Percentiles rank a stretch among this genome's conserved stretches.
phyloP scores from a whole-genome alignment of 768 basidiomycete species.

The Termitomyces sp. region DNA sequence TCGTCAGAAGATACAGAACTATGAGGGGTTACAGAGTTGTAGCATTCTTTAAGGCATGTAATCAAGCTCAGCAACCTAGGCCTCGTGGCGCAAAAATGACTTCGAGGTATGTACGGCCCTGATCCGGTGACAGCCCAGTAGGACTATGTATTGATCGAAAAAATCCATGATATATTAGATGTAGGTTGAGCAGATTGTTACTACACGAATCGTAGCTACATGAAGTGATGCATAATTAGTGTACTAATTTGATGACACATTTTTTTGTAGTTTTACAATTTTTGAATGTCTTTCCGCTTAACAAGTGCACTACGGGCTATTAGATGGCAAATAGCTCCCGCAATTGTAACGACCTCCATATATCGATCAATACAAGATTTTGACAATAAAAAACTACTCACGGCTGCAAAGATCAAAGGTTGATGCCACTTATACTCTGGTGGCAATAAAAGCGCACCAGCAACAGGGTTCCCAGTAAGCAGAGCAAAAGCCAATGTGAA shows the following conservation, averaged over 20 bases:
- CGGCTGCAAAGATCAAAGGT: constrained; percentile 43
- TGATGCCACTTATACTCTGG: constrained; percentile 35
- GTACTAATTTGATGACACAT: background rate
- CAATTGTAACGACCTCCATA: constrained; percentile 29
- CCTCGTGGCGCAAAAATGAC: no score
- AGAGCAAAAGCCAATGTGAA: constrained; percentile 41
- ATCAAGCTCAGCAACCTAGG: no score
- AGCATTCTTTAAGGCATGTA: no score
- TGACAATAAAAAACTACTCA: constrained; percentile 18
- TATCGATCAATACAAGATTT: background rate
- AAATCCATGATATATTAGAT: no score
- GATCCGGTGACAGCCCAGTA: no score
- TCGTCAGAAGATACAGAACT: no score
- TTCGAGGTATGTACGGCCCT: no score
- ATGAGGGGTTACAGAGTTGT: no score
- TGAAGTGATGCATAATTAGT: no score
- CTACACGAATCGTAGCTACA: no score
- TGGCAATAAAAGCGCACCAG: constrained; percentile 43
- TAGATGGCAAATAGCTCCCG: constrained; percentile 28
- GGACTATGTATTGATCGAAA: no score
- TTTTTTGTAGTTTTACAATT: constrained; percentile 7
- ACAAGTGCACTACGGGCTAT: constrained; percentile 28
- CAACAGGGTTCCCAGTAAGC: constrained; percentile 49
- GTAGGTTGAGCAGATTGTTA: no score
- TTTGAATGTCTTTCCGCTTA: constrained; percentile 24